A percentile compares a stretch with the other conserved stretches of the same genome.
Evolutionary conservation across 2,329 filamentous ascomycete genomes (phyloP).

Genomic region (Exophiala aquamarina): DNA sequence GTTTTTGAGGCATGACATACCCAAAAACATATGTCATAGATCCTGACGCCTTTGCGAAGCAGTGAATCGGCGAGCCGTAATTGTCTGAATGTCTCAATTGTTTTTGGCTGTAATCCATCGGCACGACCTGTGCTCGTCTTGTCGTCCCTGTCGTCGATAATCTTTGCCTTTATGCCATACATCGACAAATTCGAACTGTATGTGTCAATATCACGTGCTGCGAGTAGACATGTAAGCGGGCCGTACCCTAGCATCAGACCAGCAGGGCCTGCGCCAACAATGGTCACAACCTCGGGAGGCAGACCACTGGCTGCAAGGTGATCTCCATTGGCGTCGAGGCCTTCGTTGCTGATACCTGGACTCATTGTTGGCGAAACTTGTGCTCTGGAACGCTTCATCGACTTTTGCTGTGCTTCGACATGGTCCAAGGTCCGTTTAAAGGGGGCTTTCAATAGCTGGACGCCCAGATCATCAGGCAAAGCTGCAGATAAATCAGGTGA

Average conservation of each 20-base stretch:
- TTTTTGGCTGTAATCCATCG: constrained; percentile 75
- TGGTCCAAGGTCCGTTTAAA: constrained; percentile 8
- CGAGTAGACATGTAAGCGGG: too few species aligned
- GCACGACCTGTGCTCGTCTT: constrained; percentile 68
- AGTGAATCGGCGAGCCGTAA: constrained; percentile 70
- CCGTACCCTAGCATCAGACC: constrained; percentile 45
- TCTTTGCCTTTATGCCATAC: constrained; percentile 64
- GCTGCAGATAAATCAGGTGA: background rate
- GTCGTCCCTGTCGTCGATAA: constrained; percentile 68
- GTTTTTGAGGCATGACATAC: constrained; percentile 44
- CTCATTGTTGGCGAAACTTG: constrained; percentile 29
- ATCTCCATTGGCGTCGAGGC: constrained; percentile 24
- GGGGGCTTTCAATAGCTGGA: background rate
- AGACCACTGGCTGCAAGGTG: constrained; percentile 23
- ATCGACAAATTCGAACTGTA: constrained; percentile 59
- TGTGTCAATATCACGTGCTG: background rate
- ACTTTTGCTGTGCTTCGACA: background rate
- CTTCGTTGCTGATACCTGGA: constrained; percentile 31
- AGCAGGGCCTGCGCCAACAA: constrained; percentile 46
- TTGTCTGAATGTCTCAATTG: constrained; percentile 73
- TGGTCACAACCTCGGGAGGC: constrained; percentile 31
- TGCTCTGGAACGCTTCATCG: constrained; percentile 25
- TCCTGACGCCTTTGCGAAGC: constrained; percentile 64
- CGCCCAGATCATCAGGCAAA: background rate
- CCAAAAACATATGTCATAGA: constrained; percentile 77